Conservation (phyloP, 352 stramenopile genomes). For the Globisporangium carolinianum region DNA sequence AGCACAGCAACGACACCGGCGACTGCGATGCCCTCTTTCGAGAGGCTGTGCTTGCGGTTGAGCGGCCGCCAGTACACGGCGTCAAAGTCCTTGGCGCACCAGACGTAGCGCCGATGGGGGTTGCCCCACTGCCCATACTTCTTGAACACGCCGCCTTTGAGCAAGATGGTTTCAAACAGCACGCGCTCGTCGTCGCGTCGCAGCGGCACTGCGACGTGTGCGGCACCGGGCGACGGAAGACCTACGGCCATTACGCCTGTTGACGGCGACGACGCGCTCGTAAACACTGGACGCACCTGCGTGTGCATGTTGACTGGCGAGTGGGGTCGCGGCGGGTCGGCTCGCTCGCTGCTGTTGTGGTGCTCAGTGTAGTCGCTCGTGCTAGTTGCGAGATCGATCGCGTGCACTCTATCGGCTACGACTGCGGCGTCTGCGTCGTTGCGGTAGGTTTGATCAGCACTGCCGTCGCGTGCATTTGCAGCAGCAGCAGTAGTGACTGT, state of each 20-base stretch:
- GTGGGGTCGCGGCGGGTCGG: background rate
- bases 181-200: slow-evolving; percentile 27
- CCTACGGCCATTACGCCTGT: too few species aligned
- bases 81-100: slow-evolving; percentile 62
- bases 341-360: background rate
- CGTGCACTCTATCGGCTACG: too few species aligned
- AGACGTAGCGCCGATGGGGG: slow-evolving; percentile 66
- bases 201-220: background rate
- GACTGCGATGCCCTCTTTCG: slow-evolving; percentile 48
- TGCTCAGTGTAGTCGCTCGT: background rate
- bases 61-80: slow-evolving; percentile 59
- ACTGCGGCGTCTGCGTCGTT: background rate
- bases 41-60: slow-evolving; percentile 56
- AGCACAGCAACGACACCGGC: slow-evolving; percentile 40
- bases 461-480: background rate
- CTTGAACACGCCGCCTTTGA: slow-evolving; percentile 67
- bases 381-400: too few species aligned
- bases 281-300: background rate
- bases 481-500: too few species aligned
- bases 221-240: background rate
- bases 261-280: background rate
- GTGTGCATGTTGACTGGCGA: slow-evolving; percentile 1
- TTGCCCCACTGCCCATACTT: slow-evolving; percentile 75
- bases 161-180: slow-evolving; percentile 49
- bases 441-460: background rate